Base-by-base conservation (phyloP, 257 asterid species). In the Buddleja alternifolia region DNA sequence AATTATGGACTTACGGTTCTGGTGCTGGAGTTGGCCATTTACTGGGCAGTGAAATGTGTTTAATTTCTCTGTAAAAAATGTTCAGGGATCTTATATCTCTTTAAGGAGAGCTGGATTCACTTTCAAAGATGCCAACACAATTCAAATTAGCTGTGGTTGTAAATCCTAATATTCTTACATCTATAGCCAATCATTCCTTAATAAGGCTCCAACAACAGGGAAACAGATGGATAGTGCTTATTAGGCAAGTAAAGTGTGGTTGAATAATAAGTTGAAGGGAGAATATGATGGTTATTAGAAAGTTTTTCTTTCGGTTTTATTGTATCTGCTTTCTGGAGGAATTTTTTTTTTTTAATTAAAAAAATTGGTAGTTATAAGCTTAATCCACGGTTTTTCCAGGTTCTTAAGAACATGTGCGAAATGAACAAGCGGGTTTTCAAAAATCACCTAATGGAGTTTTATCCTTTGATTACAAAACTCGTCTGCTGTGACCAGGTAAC, bases 401-500 rank as follows among this genome's bases (percentile, higher is more conserved):
- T 90, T 71, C 91, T 93, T 59, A 78, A 79, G 73, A 88, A 95
- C 83, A 90, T 93, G 99, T 80, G 86, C 73, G 77, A 77, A 57
- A 90, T 93, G 97, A 87, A 93, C 74, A 67, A 82, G 58, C 74
- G 64, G 77, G 85, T 93, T 74, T 90, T 93, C 89, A 84, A 78
- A 75, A 93, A 74, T 74, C 92, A 90, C 76, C 88, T 93, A 53
- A 74, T 89, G 74, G 93, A 87, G 75, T 93, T 93, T 75, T 93
- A 93, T 82, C 99, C 99, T 59, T 77, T 84, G 77, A 87, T 93
- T 61, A 87, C 99, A 4, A 93, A 87, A 82, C 99, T 93, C 15
- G 90, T 93, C 60, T 88, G 96, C 90, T 85, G 93, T 60, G 93
- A 93, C 82, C 99, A 90, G 99, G 99, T 93, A 87, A 80, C 6